Evolutionary conservation across 2,329 filamentous ascomycete genomes (phyloP).

Genomic region (Didymella keratinophila): DNA sequence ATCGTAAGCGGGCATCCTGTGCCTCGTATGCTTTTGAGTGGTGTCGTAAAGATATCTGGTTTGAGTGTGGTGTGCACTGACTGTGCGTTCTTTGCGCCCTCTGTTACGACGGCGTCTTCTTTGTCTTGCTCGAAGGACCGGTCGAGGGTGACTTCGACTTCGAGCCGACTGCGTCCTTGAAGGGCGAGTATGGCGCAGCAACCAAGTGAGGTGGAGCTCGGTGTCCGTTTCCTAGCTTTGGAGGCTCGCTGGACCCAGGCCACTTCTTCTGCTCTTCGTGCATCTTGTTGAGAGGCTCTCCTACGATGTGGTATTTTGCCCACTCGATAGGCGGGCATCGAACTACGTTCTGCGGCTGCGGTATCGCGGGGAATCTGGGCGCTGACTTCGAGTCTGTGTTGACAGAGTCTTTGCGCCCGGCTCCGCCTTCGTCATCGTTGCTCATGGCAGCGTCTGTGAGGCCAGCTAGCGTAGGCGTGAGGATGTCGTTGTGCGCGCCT

Average conservation of each 20-base stretch:
- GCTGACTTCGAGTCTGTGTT: constrained; percentile 24
- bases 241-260: constrained; percentile 51
- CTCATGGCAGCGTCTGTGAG: constrained; percentile 42
- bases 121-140: constrained; percentile 38
- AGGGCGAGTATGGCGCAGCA: constrained; percentile 67
- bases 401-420: constrained; percentile 41
- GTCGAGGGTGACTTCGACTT: constrained; percentile 33
- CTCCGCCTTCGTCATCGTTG: constrained; percentile 33
- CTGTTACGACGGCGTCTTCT: constrained; percentile 41
- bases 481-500: constrained; percentile 41
- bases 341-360: constrained; percentile 80
- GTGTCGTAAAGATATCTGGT: constrained; percentile 12
- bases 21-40: constrained; percentile 31
- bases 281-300: constrained; percentile 81
- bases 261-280: constrained; percentile 77
- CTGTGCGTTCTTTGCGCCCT: constrained; percentile 14
- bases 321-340: constrained; percentile 92
- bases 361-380: constrained; percentile 68
- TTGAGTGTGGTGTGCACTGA: constrained; percentile 11
- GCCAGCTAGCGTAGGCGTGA: constrained; percentile 49
- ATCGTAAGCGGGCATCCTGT: constrained; percentile 37
- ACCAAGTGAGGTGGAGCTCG: constrained; percentile 61
- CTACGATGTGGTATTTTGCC: constrained; percentile 91
- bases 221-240: constrained; percentile 43
- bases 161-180: constrained; percentile 58